A percentile compares a stretch with the other conserved stretches of the same genome.
Evolutionary conservation across 208 protist genomes (phyloP).

Genomic region (Wallacemonas sp.): DNA sequence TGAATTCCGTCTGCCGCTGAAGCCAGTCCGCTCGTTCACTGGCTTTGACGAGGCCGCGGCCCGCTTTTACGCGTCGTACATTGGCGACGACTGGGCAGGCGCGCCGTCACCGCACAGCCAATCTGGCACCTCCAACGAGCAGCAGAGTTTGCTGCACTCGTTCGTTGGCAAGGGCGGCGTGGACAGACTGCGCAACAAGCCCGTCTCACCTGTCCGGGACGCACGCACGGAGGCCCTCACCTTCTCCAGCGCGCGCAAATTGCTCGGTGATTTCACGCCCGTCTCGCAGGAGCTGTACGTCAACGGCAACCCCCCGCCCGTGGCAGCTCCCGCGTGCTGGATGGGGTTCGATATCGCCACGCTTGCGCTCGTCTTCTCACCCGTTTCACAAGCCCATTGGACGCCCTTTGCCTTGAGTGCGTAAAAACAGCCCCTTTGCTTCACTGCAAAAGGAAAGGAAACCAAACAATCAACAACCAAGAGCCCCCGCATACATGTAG

Average conservation of each 20-base stretch:
- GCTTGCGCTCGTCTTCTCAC: conserved; percentile 43
- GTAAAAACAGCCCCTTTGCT: too few relatives aligned
- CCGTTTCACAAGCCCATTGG: conserved; percentile 25
- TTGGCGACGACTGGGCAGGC: conserved; percentile 25
- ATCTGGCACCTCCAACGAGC: background rate
- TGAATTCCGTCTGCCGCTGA: conserved; percentile 37
- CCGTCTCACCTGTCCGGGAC: conserved; percentile 2
- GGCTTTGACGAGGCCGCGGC: conserved; percentile 15
- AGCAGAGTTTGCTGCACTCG: conserved; percentile 6
- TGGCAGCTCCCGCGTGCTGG: conserved; percentile 38
- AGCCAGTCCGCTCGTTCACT: conserved; percentile 15
- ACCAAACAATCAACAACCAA: too few relatives aligned
- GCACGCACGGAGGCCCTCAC: conserved; percentile 25
- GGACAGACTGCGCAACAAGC: background rate
- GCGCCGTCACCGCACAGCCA: conserved; percentile 7
- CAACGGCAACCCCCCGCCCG: conserved; percentile 4
- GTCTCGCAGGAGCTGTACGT: conserved; percentile 9
- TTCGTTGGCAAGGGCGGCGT: background rate
- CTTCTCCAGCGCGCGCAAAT: conserved; percentile 33
- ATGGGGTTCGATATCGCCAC: conserved; percentile 55
- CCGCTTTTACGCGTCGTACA: conserved; percentile 40
- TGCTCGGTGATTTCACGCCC: conserved; percentile 35
- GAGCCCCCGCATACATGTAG: too few relatives aligned
- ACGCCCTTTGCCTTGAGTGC: conserved; percentile 3
- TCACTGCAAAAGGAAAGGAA: too few relatives aligned